Evolutionary conservation across 1,284 basidiomycete species (phyloP).

Genomic region (Puccinia horiana): DNA sequence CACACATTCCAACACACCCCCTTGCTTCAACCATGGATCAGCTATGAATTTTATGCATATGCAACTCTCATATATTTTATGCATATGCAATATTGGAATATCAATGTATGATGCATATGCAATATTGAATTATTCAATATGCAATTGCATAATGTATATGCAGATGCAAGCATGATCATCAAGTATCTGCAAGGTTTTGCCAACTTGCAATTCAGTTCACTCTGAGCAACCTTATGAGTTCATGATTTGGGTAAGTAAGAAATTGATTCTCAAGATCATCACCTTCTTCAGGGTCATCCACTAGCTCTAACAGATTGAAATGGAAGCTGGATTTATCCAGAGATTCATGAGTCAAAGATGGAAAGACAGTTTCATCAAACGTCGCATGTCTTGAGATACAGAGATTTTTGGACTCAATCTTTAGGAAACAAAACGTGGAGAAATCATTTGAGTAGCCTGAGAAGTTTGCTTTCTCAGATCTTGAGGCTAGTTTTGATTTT

Average conservation of each 20-base stretch:
- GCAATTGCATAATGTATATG: too few relatives aligned
- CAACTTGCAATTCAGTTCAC: too few relatives aligned
- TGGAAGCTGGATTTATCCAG: background rate
- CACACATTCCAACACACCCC: too few relatives aligned
- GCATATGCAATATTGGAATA: too few relatives aligned
- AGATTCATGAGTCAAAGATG: background rate
- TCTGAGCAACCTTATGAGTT: too few relatives aligned
- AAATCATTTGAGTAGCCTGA: background rate
- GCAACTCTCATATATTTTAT: too few relatives aligned
- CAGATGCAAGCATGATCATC: too few relatives aligned
- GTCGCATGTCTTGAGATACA: background rate
- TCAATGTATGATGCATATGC: too few relatives aligned
- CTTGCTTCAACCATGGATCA: too few relatives aligned
- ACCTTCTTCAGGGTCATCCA: background rate
- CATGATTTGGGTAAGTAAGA: background rate
- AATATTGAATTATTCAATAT: too few relatives aligned
- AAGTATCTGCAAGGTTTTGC: too few relatives aligned
- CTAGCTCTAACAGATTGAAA: background rate
- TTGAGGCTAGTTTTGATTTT: background rate
- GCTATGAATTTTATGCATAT: too few relatives aligned
- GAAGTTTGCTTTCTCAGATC: background rate
- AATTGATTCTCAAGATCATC: background rate
- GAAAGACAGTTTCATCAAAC: background rate
- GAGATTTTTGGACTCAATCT: background rate
- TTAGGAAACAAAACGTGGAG: background rate